Evolutionary conservation across 2,329 filamentous ascomycete species (phyloP), one percentile per base, ranked within the genome.

Genomic region (Cladosporium sp.): DNA sequence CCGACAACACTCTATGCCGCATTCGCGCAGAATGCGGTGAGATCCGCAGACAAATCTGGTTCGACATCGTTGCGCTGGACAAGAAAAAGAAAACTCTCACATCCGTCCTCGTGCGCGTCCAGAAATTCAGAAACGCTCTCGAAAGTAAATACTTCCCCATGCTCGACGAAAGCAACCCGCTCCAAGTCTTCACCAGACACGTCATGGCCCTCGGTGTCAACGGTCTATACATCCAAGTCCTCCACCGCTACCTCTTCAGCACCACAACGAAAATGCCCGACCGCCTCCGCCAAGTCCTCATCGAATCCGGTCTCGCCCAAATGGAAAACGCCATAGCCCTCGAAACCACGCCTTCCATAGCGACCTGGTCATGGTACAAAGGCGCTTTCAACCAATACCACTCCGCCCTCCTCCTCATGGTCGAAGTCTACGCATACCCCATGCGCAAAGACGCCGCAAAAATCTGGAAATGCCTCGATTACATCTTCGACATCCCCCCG

Each of bases 321-420:
- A 64, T 82, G 50, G 80, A 84, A 57, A 72, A 72, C 53, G 76
- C 74, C 2, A 76, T 83, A 41, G 68, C 69, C 7, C 67, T 83
- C 9, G 79, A 83, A 50, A 77, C 72, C 1, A 64, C 72, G 0
- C 75, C 76, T 1, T 70, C 72, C 1, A 57, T 88, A 32, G 65
- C 69, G 1, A 69, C 69, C 1, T 90, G 85, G 84, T 67, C 72
- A 1, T 90, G 86, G 86, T 89, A 88, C 53, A 60, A 59, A 18
- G 84, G 85, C 4, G 84, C 86, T 5, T 79, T 85, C 55, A 83
- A 86, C 54, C 85, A 88, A 62, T 88, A 84, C 63, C 86, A 89
- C 60, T 76, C 78, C 4, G 83, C 85, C 0, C 73, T 90, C 27
- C 72, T 90, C 1, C 71, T 91, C 18, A 73, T 87, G 6, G 78